Evolutionary conservation across 768 basidiomycete species (phyloP), one percentile per base, ranked within the genome.

Genomic region (Mycena floridula): DNA sequence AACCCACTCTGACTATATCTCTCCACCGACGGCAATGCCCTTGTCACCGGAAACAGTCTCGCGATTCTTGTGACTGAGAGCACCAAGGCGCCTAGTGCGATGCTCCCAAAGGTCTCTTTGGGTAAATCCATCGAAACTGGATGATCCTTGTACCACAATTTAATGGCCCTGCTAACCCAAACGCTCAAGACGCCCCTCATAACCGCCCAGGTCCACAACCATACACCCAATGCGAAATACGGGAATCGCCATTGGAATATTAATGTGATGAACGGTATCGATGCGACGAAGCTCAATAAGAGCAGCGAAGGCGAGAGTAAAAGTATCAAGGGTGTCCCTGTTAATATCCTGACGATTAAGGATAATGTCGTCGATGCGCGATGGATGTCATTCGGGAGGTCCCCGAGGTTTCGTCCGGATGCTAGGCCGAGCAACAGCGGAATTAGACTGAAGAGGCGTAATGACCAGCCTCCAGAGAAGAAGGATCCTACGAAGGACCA

Each of bases 401-500:
- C 56, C 45, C 82, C 65, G 24, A 91, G 69, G 21, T 85, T 76
- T 27, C 87, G 75, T 6, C 79, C 88, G 15, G 90, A 85, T 49
- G 84, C 58, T 40, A 85, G 50, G 1, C 85, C 81, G 25, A 92
- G 68, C 1, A 73, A 63, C 24, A 93, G 74, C 5, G 90, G 89
- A 26, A 89, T 59, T 23, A 90, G 53, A 3, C 90, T 76, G 63
- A 92, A 90, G 37, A 92, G 56, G 22, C 93, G 80, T n/a, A n/a
- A n/a, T n/a, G n/a, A n/a, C n/a, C n/a, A n/a, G n/a, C n/a, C n/a
- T n/a, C n/a, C 26, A 52, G n/a, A n/a, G n/a, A n/a, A n/a, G n/a
- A 89, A 89, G 56, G 85, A 87, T 24, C 86, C 88, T 12, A 82
- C 68, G 60, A 91, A 90, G 1, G 88, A 86, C 79, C 88, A 89